Base-by-base conservation (phyloP, 768 basidiomycete species). In the Asterophora lycoperdoides region DNA sequence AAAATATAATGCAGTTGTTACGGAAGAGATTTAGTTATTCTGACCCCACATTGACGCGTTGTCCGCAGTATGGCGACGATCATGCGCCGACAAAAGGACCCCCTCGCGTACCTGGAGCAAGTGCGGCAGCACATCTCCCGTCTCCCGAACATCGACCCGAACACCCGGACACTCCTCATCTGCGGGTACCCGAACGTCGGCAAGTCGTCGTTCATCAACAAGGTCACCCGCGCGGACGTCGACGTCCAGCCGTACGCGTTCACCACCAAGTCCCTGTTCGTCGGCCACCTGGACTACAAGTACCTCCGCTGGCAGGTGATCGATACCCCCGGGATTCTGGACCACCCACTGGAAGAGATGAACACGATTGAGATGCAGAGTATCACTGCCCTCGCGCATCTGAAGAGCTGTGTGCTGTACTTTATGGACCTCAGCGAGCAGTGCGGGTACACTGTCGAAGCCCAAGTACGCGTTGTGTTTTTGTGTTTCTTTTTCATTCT, bases 311-410 rank as follows among this genome's bases (percentile, higher is more conserved):
- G 96, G 96, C 96, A 99, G 68, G 95, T 99, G 43, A 97, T 99
- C 60, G 96, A 99, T 76, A 99, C 96, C 34, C 96, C 96, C 1
- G 96, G 96, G 51, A 86, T 99, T 51, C 78, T 99, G 56, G 96
- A 99, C 65, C 96, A 98, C 67, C 94, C 95, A 2, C 76, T 98
- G 28, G 95, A 99, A 69, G 96, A 99, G 44, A 98, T 99, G 96
- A 98, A 98, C 76, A 98, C 94, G 51, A 99, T 99, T 59, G 96
- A 99, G 73, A 99, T 98, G 95, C 96, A 99, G 76, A 94, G 91
- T 59, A 96, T 96, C 64, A 98, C 95, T 32, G 96, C 96, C 11
- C 75, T 99, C 53, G 96, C 96, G 6, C 96, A 99, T 70, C 72
- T 99, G 38, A 92, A 96, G 69, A 82, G 85, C 56, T 94, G 92